Conservation (phyloP, 2,329 filamentous ascomycete species). For the Ilyonectria destructans region DNA sequence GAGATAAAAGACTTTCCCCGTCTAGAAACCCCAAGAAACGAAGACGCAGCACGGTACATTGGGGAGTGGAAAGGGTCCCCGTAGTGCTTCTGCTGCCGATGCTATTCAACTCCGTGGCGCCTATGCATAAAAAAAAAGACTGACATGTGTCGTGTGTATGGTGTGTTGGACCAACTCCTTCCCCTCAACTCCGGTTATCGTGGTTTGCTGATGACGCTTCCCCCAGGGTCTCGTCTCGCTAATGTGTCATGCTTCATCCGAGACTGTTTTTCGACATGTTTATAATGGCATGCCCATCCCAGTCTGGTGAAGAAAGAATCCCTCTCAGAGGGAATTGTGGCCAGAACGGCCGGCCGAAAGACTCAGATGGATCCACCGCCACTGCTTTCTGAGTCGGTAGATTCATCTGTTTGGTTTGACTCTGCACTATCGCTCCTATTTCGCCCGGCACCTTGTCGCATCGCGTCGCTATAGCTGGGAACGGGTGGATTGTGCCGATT, state of each 20-base stretch:
- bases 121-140: constrained; percentile 46
- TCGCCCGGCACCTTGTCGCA: constrained; percentile 65
- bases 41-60: constrained; percentile 6
- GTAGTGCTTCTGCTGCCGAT: constrained; percentile 35
- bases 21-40: constrained; percentile 41
- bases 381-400: constrained; percentile 20
- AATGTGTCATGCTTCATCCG: constrained; percentile 32
- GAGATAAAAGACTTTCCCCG: constrained; percentile 25
- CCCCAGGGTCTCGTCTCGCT: constrained; percentile 21
- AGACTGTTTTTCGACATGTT: not conserved
- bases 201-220: constrained; percentile 32
- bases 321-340: constrained; percentile 6
- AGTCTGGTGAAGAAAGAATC: not conserved
- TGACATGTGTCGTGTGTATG: constrained; percentile 45
- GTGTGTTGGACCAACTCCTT: constrained; percentile 28
- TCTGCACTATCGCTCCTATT: constrained; percentile 47
- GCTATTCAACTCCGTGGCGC: constrained; percentile 49
- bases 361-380: constrained; percentile 13
- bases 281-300: not conserved
- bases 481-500: constrained; percentile 73
- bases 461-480: constrained; percentile 86
- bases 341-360: not conserved
- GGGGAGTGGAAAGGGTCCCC: constrained; percentile 9
- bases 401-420: constrained; percentile 38
- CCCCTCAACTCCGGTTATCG: constrained; percentile 45